These are phyloP conservation scores for Vaccinium macrocarpon DNA, from an alignment of 148 eudicot genomes.

Conservation along the genomic window DNA sequence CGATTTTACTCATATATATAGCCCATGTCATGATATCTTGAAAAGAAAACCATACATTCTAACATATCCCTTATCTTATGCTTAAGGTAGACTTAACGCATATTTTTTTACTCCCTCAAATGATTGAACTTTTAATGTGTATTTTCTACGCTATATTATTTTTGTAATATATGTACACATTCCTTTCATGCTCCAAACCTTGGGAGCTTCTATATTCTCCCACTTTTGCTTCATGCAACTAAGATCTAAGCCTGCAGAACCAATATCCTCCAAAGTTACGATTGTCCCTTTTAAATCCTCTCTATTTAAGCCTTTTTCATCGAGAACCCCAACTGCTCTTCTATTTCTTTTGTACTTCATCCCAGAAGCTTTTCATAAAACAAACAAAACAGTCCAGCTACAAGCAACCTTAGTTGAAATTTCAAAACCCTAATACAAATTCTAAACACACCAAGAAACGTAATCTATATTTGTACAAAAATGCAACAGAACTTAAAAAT, in stretches of 20 bases:
- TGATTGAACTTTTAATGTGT: no score
- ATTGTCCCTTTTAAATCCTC: neutral
- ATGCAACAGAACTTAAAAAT: neutral
- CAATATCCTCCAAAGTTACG: neutral
- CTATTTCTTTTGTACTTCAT: neutral
- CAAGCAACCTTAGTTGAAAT: neutral
- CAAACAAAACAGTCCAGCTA: neutral
- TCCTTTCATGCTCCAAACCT: no score
- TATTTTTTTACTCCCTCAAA: no score
- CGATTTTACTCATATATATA: no score
- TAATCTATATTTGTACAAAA: neutral
- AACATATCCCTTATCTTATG: no score
- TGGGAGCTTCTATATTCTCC: no score
- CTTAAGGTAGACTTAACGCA: no score
- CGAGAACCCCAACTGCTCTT: neutral
- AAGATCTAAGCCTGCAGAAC: neutral
- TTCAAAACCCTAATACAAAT: neutral
- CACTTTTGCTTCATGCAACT: no score
- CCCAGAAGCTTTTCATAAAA: neutral
- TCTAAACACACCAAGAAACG: neutral
- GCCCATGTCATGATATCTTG: no score
- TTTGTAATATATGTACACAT: no score
- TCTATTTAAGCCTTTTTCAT: neutral
- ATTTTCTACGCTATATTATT: no score
- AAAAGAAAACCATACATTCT: no score